Percentiles rank a stretch among this genome's conserved stretches.
Conservation (phyloP, 2,329 filamentous ascomycete species). For the Ophioceras dolichostomum region DNA sequence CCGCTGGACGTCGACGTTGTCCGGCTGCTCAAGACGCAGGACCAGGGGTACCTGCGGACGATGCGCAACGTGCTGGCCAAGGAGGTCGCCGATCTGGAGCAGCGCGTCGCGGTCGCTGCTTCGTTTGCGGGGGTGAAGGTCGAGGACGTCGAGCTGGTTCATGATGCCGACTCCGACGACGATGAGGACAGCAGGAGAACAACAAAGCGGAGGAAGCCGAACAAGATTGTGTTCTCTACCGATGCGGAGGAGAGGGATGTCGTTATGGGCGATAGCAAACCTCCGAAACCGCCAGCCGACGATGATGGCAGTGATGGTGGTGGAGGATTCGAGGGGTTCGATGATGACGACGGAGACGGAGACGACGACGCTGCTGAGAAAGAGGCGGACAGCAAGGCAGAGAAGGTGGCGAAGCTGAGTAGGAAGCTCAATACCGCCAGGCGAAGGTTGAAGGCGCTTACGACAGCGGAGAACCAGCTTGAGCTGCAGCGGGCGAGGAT, state of each 20-base stretch:
- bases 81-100: conserved; percentile 42
- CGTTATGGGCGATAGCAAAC: conserved; percentile 8
- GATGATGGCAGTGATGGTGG: conserved; percentile 20
- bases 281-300: conserved; percentile 17
- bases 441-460: conserved; percentile 41
- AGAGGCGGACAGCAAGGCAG: conserved; percentile 20
- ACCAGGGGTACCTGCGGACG: conserved; percentile 51
- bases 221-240: conserved; percentile 40
- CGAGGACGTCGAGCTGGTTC: conserved; percentile 16
- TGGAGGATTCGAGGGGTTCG: conserved; percentile 14
- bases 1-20: conserved; percentile 43
- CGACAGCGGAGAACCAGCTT: conserved; percentile 42
- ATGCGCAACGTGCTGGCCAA: conserved; percentile 47
- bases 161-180: conserved; percentile 16
- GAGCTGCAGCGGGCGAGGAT: conserved; percentile 49
- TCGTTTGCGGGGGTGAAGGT: conserved; percentile 16
- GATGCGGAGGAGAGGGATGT: conserved; percentile 22
- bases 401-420: conserved; percentile 32
- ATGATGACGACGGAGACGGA: conserved; percentile 17
- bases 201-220: conserved; percentile 13
- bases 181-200: conserved; percentile 14
- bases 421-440: conserved; percentile 35
- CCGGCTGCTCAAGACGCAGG: conserved; percentile 56
- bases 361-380: conserved; percentile 17
- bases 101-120: conserved; percentile 35